Evolutionary conservation across 2,329 filamentous ascomycete genomes (phyloP).

Genomic region (Colletotrichum australisinense): DNA sequence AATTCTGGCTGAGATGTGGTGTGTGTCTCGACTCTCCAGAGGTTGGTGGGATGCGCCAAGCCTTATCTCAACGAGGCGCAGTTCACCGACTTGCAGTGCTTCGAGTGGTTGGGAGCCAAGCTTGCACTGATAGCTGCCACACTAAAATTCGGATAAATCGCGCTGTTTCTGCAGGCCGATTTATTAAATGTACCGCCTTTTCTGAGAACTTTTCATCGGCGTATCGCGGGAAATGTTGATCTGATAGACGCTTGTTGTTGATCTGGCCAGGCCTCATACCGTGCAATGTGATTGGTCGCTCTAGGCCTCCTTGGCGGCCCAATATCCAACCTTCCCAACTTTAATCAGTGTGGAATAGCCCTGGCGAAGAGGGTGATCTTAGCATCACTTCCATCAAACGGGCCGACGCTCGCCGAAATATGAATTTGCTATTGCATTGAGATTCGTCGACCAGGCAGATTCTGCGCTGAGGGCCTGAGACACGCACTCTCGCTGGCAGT

Average conservation of each 20-base stretch:
- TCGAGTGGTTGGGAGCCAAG: background rate
- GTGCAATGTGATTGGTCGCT: background rate
- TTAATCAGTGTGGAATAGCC: too few species aligned
- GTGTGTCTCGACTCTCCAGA: background rate
- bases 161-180: background rate
- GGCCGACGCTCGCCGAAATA: background rate
- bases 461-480: too few species aligned
- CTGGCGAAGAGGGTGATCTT: too few species aligned
- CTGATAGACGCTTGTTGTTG: background rate
- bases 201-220: background rate
- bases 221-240: background rate
- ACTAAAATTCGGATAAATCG: background rate
- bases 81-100: background rate
- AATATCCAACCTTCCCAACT: background rate
- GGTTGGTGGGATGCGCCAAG: background rate
- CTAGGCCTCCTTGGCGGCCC: background rate
- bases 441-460: too few species aligned
- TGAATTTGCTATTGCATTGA: background rate
- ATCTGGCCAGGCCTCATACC: background rate
- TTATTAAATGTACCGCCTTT: accelerated
- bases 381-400: background rate
- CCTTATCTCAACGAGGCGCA: background rate
- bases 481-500: too few species aligned
- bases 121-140: background rate
- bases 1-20: background rate